Conservation (phyloP, 2,329 filamentous ascomycete species). For the Ophiostoma perfectum region DNA sequence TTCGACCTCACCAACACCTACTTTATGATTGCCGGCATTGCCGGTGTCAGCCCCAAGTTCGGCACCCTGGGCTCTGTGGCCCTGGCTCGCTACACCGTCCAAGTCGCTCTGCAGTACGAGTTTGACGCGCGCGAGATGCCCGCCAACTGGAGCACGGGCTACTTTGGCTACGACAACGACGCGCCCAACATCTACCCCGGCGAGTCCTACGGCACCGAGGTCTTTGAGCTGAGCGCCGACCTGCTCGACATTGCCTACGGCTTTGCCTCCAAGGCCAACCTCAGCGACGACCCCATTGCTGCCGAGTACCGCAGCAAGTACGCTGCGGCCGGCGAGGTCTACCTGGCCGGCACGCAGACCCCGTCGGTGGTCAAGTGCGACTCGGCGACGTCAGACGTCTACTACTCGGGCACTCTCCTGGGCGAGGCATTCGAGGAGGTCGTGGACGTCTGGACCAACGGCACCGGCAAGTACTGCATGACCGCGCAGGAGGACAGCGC, state of each 20-base stretch:
- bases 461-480: constrained; percentile 62
- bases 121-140: constrained; percentile 66
- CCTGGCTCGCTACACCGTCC: constrained; percentile 63
- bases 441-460: constrained; percentile 60
- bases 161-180: constrained; percentile 58
- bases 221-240: constrained; percentile 59
- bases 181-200: constrained; percentile 52
- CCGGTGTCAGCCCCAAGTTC: constrained; percentile 64
- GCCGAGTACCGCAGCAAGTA: constrained; percentile 53
- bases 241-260: constrained; percentile 49
- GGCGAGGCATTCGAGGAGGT: constrained; percentile 61
- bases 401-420: constrained; percentile 59
- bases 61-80: constrained; percentile 62
- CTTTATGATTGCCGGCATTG: constrained; percentile 67
- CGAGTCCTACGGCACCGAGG: constrained; percentile 61
- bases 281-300: constrained; percentile 48
- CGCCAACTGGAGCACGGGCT: constrained; percentile 59
- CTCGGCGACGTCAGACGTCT: constrained; percentile 64
- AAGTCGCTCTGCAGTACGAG: constrained; percentile 71
- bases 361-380: constrained; percentile 62
- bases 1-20: constrained; percentile 65
- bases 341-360: constrained; percentile 38
- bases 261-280: constrained; percentile 47
- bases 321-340: constrained; percentile 36
- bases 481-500: constrained; percentile 70